A percentile compares a stretch with the other conserved stretches of the same genome.
Evolutionary conservation across 148 eudicot species (phyloP).

Genomic region (Rhododendron henanense): DNA sequence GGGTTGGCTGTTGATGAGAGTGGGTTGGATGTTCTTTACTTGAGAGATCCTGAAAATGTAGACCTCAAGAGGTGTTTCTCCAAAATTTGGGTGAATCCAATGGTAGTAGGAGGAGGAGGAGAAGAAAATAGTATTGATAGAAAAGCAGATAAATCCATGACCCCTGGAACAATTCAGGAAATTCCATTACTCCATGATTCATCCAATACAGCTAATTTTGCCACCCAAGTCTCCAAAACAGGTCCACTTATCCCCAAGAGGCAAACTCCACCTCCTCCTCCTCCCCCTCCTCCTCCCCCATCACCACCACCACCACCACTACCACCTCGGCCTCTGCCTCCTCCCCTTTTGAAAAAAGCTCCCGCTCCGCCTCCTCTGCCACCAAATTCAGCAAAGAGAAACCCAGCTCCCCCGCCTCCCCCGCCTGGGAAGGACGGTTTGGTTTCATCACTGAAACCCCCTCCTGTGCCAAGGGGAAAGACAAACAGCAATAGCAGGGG

Average conservation of each 20-base stretch:
- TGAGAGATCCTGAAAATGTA: slow-evolving; percentile 26
- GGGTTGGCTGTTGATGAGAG: slow-evolving; percentile 38
- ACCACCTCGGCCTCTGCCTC: slow-evolving; percentile 16
- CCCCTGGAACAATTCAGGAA: slow-evolving; percentile 21
- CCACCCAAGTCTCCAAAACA: neutral
- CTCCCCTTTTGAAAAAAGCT: slow-evolving; percentile 17
- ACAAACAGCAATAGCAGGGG: neutral
- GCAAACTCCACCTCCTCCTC: slow-evolving; percentile 8
- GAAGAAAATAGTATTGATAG: slow-evolving; percentile 26
- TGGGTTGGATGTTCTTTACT: slow-evolving; percentile 37
- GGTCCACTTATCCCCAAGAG: slow-evolving; percentile 4
- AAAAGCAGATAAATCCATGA: slow-evolving; percentile 12
- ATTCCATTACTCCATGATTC: slow-evolving; percentile 19
- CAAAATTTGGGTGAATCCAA: slow-evolving; percentile 37
- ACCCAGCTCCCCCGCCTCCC: slow-evolving; percentile 10
- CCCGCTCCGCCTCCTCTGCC: slow-evolving; percentile 22
- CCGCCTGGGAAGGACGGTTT: slow-evolving; percentile 13
- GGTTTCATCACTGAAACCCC: slow-evolving; percentile 23
- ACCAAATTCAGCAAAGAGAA: slow-evolving; percentile 13
- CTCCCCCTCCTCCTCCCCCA: slow-evolving; percentile 27
- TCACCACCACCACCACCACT: slow-evolving; percentile 16
- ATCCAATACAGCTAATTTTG: neutral
- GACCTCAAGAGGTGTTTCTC: slow-evolving; percentile 28
- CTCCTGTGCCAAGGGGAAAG: slow-evolving; percentile 20
- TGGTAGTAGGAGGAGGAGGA: slow-evolving; percentile 23